Evolutionary conservation across 805 yeast species (phyloP), one percentile per base, ranked within the genome.

Genomic region (Wickerhamomyces chambardii): DNA sequence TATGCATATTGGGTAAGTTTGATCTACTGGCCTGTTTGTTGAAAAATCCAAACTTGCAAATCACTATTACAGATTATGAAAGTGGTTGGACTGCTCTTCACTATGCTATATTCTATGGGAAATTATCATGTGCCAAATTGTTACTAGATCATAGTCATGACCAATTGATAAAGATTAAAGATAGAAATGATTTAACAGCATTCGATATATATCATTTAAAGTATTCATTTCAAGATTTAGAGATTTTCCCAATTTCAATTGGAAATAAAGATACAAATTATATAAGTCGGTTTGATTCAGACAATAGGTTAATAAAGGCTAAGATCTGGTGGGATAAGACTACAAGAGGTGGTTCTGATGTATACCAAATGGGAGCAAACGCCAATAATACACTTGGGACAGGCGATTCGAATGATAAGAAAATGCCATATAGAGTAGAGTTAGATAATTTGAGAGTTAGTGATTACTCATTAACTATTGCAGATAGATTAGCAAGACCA

Each of bases 71-170:
- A 2, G 96, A 89, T 53, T 62, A 61, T 35, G 96, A 87, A 55
- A 84, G 74, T 50, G 82, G 85, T 2, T 87, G 94, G 81, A 82
- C 84, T 30, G 74, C 85, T 18, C 61, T 89, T 21, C 96, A 89
- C 54, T 71, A 76, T 40, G 74, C 86, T 4, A 59, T 83, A 12
- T 73, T 64, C 43, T 59, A 70, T 41, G 82, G 76, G 25, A 64
- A 79, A 36, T 57, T 79, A 29, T 49, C 68, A 15, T 70, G 81
- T 48, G 76, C 79, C 9, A 68, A 64, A 35, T 54, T 56, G 7
- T 43, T 76, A 9, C 36, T 73, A 9, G 51, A 53, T 19, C 43
- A 50, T 15, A 52, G 51, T 21, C 57, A 47, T 18, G 48, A 57
- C 1, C 8, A 24, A 9, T 51, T 77, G 9, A 50, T 79, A 24